Conservation (phyloP, 805 yeast genomes). For the Nakazawaea peltata region DNA sequence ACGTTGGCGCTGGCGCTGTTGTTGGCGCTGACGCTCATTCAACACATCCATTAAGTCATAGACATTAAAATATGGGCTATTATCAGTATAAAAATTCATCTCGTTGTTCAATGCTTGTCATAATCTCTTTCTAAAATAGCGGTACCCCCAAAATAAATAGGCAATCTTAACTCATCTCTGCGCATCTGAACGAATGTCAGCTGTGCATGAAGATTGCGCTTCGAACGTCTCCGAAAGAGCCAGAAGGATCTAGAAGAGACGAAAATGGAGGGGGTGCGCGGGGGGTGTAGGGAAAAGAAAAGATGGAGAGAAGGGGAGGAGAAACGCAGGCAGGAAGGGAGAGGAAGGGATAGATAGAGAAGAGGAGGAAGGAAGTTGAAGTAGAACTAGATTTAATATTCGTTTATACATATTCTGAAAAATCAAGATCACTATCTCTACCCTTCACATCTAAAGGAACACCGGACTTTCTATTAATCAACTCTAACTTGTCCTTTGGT, state of each 20-base stretch:
- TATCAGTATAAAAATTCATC: constrained; percentile 5
- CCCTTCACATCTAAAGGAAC: constrained; percentile 3
- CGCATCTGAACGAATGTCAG: too few species aligned
- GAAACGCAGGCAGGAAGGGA: background rate
- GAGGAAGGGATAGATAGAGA: too few species aligned
- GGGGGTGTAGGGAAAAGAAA: too few species aligned
- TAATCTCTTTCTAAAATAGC: too few species aligned
- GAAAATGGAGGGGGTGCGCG: too few species aligned
- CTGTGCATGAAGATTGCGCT: too few species aligned
- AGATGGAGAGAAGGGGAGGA: background rate
- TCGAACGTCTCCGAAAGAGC: too few species aligned
- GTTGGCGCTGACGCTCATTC: constrained; percentile 5
- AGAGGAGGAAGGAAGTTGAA: background rate
- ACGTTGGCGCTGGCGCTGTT: background rate
- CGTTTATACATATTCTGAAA: constrained; percentile 1
- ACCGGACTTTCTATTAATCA: constrained; percentile 4
- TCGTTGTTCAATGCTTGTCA: too few species aligned
- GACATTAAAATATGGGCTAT: constrained; percentile 2
- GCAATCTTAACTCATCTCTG: too few species aligned
- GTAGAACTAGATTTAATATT: background rate
- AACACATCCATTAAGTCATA: constrained; percentile 6
- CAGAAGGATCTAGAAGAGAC: background rate
- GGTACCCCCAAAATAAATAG: too few species aligned
- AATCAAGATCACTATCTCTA: constrained; percentile 3
- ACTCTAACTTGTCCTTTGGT: constrained; percentile 12